phyloP scores from a whole-genome alignment of 129 eudicot genomes.

The Flaveria linearis region DNA sequence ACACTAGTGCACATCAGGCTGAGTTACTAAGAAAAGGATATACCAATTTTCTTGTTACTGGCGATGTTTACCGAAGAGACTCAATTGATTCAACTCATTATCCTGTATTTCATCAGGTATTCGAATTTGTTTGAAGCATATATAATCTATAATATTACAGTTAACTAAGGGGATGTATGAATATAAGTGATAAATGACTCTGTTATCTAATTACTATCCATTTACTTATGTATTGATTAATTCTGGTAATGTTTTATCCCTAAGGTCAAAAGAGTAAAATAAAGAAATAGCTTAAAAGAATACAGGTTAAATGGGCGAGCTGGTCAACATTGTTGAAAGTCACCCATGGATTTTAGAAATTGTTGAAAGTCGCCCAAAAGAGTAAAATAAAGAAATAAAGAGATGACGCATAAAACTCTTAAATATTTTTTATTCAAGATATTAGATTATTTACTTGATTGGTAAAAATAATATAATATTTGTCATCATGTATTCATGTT shows the following conservation, averaged over 20 bases:
- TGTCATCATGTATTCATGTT: conserved; percentile 3
- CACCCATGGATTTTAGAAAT: neutral
- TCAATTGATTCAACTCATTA: conserved; percentile 97
- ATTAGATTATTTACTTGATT: neutral
- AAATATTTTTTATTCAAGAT: neutral
- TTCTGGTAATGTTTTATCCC: too few relatives aligned
- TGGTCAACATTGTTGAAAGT: neutral
- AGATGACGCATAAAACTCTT: neutral
- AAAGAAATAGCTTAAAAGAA: neutral
- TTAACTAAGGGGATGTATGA: conserved; percentile 1
- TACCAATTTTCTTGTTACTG: conserved; percentile 87
- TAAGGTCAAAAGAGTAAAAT: neutral
- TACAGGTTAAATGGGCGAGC: neutral
- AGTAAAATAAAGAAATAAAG: too few relatives aligned
- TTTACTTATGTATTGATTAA: neutral
- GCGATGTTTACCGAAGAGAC: conserved; percentile 98
- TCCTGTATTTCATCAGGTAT: conserved; percentile 99
- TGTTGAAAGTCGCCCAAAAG: too few relatives aligned
- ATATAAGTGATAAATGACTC: neutral
- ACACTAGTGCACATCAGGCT: conserved; percentile 99
- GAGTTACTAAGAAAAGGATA: conserved; percentile 74
- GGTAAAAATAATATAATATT: neutral
- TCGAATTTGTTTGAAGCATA: neutral
- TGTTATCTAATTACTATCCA: conserved; percentile 4
- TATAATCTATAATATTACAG: neutral